Base-by-base conservation (phyloP, 495 filamentous ascomycete genomes). In the Daldinia loculata region DNA sequence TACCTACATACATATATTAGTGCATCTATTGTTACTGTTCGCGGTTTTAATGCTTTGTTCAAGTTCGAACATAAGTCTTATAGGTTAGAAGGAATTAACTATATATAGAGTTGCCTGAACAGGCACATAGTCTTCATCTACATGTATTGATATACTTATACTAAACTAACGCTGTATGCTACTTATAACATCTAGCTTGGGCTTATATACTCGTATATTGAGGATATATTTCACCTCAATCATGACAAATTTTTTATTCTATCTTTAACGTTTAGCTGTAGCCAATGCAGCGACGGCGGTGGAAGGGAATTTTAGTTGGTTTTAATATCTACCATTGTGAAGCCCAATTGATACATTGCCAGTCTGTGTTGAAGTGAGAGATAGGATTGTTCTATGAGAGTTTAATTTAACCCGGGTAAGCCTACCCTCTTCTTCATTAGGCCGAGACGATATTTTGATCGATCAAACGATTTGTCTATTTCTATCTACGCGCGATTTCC, bases 401-500 rank as follows among this genome's bases (percentile, higher is more conserved):
- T 41, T 24, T 11, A 22, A 22, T 12, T 4, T 22, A 24, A 24
- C 43, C 19, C 19, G 22, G 24, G 19, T 2, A 19, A 48, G 43
- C 19, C 3, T 48, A 5, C 8, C 19, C 9, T 48, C 9, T 22
- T 22, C 19, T 22, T 24, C 9, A 12, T 48, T 4, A 48, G 19
- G 43, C 43, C 19, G 43, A 22, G 6, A 8, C 19, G 8, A 24
- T 24, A 22, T 48, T 5, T 22, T 11, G 17, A 48, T 22, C 11
- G 19, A 24, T 12, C 19, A 24, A 22, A 9, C 19, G 19, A 48
- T 24, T 24, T 48, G 43, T 24, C 43, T 22, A 9, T 48, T 48
- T 48, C 8, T 48, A 48, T 48, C 43, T 48, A 48, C 19, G 43
- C 43, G 43, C 43, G 43, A 24, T 48, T 24, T 48, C 43, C 43